phyloP scores from a whole-genome alignment of 2,329 filamentous ascomycete genomes.

The Aspergillus latus region DNA sequence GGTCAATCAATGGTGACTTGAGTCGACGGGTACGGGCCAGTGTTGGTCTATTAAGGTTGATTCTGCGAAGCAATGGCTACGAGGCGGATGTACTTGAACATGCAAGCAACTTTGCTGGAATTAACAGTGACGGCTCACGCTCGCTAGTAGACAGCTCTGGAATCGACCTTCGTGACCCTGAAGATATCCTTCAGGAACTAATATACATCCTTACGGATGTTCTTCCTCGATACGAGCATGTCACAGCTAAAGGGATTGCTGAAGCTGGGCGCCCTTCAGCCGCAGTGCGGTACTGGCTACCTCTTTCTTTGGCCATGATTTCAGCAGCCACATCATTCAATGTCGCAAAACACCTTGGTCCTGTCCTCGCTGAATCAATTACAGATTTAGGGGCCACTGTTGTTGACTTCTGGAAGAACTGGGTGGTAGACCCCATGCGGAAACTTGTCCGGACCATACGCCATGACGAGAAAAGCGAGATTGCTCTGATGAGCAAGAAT shows the following conservation, averaged over 20 bases:
- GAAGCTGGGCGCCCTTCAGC: constrained; percentile 73
- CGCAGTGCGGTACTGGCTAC: constrained; percentile 85
- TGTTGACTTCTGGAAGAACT: constrained; percentile 92
- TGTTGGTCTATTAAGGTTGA: constrained; percentile 80
- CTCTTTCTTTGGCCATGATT: constrained; percentile 66
- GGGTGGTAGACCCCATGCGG: constrained; percentile 82
- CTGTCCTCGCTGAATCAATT: constrained; percentile 78
- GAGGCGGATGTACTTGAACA: constrained; percentile 57
- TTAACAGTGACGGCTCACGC: constrained; percentile 61
- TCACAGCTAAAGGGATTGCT: constrained; percentile 57
- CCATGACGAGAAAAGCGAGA: constrained; percentile 87
- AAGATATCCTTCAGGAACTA: constrained; percentile 36
- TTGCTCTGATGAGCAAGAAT: constrained; percentile 93
- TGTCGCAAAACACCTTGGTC: constrained; percentile 70
- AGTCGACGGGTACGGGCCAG: constrained; percentile 77
- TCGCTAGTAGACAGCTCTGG: constrained; percentile 14
- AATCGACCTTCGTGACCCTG: constrained; percentile 32
- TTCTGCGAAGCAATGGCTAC: constrained; percentile 69
- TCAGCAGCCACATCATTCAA: constrained; percentile 86
- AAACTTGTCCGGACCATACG: constrained; percentile 89
- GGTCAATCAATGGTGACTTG: constrained; percentile 53
- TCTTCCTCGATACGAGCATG: constrained; percentile 65
- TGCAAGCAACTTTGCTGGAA: constrained; percentile 57
- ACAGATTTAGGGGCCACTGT: constrained; percentile 73
- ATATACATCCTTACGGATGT: constrained; percentile 64